Evolutionary conservation across 139 green algal genomes (phyloP).

Genomic region (Klebsormidium nitens): DNA sequence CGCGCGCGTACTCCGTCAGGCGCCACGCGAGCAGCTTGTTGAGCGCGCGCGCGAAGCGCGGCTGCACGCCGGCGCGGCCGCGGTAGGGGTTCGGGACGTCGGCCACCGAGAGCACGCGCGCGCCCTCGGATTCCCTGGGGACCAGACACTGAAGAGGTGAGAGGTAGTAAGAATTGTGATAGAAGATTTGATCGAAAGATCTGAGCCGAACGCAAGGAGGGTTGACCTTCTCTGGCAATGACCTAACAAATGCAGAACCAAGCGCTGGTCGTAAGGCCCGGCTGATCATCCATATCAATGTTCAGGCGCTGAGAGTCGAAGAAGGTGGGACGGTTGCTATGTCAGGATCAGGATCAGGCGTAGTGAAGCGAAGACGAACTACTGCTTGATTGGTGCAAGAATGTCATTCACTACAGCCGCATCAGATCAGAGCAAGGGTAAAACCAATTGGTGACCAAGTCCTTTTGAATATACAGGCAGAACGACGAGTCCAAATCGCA

Average conservation of each 20-base stretch:
- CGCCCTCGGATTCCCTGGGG: slow-evolving; percentile 10
- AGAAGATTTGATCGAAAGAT: neutral
- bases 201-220: neutral
- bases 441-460: too few relatives aligned
- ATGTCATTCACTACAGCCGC: too few relatives aligned
- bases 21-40: slow-evolving; percentile 37
- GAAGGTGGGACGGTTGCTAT: too few relatives aligned
- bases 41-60: slow-evolving; percentile 16
- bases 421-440: too few relatives aligned
- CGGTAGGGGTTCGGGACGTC: slow-evolving; percentile 33
- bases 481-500: too few relatives aligned
- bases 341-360: too few relatives aligned
- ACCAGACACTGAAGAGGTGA: neutral
- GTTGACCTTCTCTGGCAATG: neutral
- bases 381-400: too few relatives aligned
- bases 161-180: neutral
- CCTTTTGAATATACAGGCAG: too few relatives aligned
- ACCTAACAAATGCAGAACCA: neutral
- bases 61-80: neutral
- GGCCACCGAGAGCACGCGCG: slow-evolving; percentile 13
- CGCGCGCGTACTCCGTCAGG: slow-evolving; percentile 30
- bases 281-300: neutral
- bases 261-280: neutral
- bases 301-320: too few relatives aligned
- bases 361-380: too few relatives aligned